phyloP scores from a whole-genome alignment of 345 rosid species.

The Eucalyptus fibrosa region DNA sequence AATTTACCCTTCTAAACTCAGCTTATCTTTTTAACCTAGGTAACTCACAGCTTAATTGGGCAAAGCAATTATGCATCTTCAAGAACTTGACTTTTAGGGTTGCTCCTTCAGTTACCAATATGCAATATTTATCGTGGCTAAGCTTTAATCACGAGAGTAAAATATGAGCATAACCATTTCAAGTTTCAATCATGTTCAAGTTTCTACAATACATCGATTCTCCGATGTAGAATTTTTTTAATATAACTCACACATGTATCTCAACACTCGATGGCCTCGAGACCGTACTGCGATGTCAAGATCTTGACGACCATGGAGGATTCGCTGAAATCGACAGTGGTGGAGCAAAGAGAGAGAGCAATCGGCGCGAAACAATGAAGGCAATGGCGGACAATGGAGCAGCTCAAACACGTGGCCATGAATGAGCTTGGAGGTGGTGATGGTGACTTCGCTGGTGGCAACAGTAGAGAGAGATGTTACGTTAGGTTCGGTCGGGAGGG shows the following conservation, averaged over 20 bases:
- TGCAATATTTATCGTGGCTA: background rate
- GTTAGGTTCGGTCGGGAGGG: background rate
- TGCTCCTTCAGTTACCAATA: background rate
- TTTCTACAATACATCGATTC: too few species aligned
- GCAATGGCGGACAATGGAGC: background rate
- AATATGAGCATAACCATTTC: background rate
- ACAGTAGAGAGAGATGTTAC: background rate
- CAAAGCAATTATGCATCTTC: background rate
- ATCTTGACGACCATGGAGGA: background rate
- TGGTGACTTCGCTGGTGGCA: background rate
- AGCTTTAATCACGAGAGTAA: background rate
- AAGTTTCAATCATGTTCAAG: background rate
- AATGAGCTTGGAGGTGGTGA: background rate
- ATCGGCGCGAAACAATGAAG: background rate
- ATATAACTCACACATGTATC: fast-evolving
- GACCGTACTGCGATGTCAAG: background rate
- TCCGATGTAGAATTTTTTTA: fast-evolving
- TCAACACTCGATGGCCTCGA: background rate
- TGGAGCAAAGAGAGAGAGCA: background rate
- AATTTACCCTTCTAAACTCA: background rate
- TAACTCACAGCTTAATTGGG: background rate
- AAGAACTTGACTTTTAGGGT: background rate
- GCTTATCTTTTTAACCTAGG: background rate
- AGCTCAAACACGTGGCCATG: background rate
- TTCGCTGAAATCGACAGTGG: background rate